Conservation (phyloP, 2,329 filamentous ascomycete genomes). For the Penicillium sp. region DNA sequence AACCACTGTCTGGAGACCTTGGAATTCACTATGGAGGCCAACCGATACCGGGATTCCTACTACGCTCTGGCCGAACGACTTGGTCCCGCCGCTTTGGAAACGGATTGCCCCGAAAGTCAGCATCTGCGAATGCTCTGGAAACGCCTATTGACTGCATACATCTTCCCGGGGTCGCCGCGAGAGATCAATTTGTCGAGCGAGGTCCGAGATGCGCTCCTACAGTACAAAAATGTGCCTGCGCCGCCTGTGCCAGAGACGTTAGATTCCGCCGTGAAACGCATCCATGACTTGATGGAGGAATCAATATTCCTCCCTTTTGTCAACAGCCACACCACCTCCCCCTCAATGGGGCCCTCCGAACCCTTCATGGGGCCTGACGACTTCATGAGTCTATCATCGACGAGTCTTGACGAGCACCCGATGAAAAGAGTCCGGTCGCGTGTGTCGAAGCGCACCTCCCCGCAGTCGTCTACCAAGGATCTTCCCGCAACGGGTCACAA, state of each 20-base stretch:
- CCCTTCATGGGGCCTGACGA: slow-evolving; percentile 40
- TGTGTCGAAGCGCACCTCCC: slow-evolving; percentile 28
- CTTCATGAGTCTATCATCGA: slow-evolving; percentile 32
- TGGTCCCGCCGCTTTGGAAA: slow-evolving; percentile 45
- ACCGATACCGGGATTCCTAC: slow-evolving; percentile 72
- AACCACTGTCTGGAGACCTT: slow-evolving; percentile 96
- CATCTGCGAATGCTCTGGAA: slow-evolving; percentile 81
- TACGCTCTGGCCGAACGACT: slow-evolving; percentile 55
- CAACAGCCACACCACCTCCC: slow-evolving; percentile 59
- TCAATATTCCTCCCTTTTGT: slow-evolving; percentile 91
- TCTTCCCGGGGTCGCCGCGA: slow-evolving; percentile 75
- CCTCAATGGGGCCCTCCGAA: slow-evolving; percentile 46
- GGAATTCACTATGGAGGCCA: slow-evolving; percentile 93
- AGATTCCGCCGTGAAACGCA: slow-evolving; percentile 78
- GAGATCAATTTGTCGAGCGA: slow-evolving; percentile 88
- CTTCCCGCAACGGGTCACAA: slow-evolving; percentile 26
- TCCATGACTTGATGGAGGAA: slow-evolving; percentile 96
- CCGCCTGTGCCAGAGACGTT: slow-evolving; percentile 74
- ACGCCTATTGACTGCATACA: slow-evolving; percentile 84
- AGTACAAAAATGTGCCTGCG: slow-evolving; percentile 54
- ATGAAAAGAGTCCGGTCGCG: slow-evolving; percentile 29
- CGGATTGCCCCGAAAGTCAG: slow-evolving; percentile 58
- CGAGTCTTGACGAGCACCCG: slow-evolving; percentile 31
- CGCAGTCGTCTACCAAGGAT: slow-evolving; percentile 33
- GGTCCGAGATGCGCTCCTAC: slow-evolving; percentile 77